These are phyloP conservation scores for Furcasterigmium sp. DNA, from an alignment of 2,329 filamentous ascomycete species.

Conservation along the genomic window DNA sequence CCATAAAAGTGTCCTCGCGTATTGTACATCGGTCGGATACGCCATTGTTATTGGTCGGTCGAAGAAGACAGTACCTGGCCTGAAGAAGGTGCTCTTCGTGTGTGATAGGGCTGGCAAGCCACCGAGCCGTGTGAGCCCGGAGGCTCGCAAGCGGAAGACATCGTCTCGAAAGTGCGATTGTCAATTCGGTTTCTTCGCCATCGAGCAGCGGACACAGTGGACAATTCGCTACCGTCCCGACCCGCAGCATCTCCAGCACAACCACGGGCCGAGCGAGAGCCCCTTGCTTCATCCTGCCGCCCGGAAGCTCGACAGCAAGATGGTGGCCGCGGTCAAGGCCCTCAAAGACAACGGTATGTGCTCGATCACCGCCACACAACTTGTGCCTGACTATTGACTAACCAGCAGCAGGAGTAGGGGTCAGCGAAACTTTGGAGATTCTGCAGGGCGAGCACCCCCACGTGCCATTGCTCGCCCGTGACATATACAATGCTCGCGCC, in stretches of 20 bases:
- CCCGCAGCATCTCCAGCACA: constrained; percentile 51
- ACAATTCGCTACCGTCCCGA: constrained; percentile 61
- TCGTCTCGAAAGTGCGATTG: constrained; percentile 66
- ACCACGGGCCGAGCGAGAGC: constrained; percentile 62
- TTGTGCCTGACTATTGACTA: constrained; percentile 14
- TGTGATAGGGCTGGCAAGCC: constrained; percentile 62
- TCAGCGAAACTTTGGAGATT: constrained; percentile 61
- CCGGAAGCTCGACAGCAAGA: constrained; percentile 60
- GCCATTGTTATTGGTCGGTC: constrained; percentile 64
- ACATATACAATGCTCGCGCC: constrained; percentile 63
- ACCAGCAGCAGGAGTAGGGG: constrained; percentile 51
- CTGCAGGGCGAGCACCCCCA: constrained; percentile 59
- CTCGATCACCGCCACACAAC: constrained; percentile 4
- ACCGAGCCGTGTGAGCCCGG: constrained; percentile 55
- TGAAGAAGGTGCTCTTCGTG: constrained; percentile 64
- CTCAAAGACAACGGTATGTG: constrained; percentile 60
- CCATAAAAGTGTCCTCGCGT: constrained; percentile 58
- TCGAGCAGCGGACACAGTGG: constrained; percentile 64
- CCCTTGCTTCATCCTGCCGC: constrained; percentile 62
- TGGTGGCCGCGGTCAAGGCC: constrained; percentile 62
- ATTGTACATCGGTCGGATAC: constrained; percentile 63
- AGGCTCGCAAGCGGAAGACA: constrained; percentile 60
- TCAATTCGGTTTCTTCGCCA: constrained; percentile 65
- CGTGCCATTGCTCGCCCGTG: constrained; percentile 56
- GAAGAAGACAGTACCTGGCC: constrained; percentile 61